Conservation (phyloP, 768 basidiomycete genomes). For the Crepidotus variabilis region DNA sequence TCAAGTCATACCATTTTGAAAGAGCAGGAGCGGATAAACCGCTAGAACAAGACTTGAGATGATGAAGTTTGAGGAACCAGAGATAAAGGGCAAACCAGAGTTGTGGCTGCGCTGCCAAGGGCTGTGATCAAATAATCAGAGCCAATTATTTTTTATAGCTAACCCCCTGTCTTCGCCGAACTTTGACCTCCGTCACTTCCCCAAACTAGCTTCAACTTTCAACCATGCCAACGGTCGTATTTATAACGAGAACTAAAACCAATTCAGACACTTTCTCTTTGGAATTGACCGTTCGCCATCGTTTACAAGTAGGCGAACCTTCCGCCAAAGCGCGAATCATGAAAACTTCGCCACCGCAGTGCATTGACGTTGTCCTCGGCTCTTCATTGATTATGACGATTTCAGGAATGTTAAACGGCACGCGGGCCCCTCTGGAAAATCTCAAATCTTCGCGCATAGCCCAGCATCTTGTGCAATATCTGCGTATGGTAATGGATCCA, state of each 20-base stretch:
- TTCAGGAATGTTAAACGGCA: conserved; percentile 49
- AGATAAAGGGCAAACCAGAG: conserved; percentile 25
- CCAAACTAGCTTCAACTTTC: neutral
- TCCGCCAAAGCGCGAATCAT: conserved; percentile 24
- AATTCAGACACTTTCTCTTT: conserved; percentile 41
- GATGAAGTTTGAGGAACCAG: conserved; percentile 21
- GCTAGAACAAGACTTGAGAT: conserved; percentile 19
- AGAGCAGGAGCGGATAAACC: conserved; percentile 17
- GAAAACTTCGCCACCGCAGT: conserved; percentile 33
- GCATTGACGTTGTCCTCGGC: conserved; percentile 46
- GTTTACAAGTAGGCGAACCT: conserved; percentile 28
- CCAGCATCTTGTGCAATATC: conserved; percentile 43
- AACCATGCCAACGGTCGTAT: conserved; percentile 28
- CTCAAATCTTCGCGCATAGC: conserved; percentile 48
- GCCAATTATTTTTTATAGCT: conserved; percentile 10
- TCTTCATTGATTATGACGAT: conserved; percentile 51
- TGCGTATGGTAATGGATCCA: conserved; percentile 39
- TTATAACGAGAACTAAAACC: conserved; percentile 38
- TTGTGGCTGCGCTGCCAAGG: conserved; percentile 25
- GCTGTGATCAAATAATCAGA: conserved; percentile 22
- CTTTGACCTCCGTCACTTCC: neutral
- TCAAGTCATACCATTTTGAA: conserved; percentile 23
- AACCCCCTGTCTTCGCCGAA: neutral
- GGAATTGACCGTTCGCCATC: conserved; percentile 42
- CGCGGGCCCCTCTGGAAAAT: conserved; percentile 30